Base-by-base conservation (phyloP, 805 yeast genomes). In the Wickerhamomyces chambardii region DNA sequence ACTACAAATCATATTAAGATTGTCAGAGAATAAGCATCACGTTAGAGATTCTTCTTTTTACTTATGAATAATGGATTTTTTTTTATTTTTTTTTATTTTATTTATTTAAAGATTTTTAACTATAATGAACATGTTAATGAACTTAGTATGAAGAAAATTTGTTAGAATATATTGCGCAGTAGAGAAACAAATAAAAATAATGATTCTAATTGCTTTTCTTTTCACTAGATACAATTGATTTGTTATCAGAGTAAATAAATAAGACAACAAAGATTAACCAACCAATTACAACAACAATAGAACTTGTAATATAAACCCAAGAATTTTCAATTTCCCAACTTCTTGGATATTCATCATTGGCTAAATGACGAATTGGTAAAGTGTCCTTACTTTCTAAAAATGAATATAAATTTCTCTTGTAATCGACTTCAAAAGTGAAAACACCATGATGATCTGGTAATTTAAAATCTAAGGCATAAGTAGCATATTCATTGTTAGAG, bases 371-470 rank as follows among this genome's bases (percentile, higher is more conserved):
- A 32, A 92, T 78, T 2, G 97, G 78, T 36, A 86, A 85, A 15
- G 82, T 77, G 36, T 70, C 69, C 41, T 72, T 68, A 47, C 80
- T 84, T 19, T 66, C 66, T 35, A 90, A 55, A 57, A 67, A 87
- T 17, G 84, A 67, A 47, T 69, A 67, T 6, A 5, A 8, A 14
- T 24, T 37, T 53, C 95, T 77, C 55, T 73, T 73, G 64, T 89
- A 89, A 48, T 83, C 81, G 31, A 83, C 68, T 41, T 70, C 69
- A 56, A 84, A 87, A 2, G 96, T 84, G 63, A 87, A 92, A 73
- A 92, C 83, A 38, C 99, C 99, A 59, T 92, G 95, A 51, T 87
- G 96, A 58, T 90, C 97, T 17, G 99, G 99, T 28, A 86, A 60
- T 32, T 69, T 70, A 59, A 92, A 86, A 15, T 63, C 54, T 32